Conservation (phyloP, 73 alveolate genomes). For the Paramecium sonneborni region DNA sequence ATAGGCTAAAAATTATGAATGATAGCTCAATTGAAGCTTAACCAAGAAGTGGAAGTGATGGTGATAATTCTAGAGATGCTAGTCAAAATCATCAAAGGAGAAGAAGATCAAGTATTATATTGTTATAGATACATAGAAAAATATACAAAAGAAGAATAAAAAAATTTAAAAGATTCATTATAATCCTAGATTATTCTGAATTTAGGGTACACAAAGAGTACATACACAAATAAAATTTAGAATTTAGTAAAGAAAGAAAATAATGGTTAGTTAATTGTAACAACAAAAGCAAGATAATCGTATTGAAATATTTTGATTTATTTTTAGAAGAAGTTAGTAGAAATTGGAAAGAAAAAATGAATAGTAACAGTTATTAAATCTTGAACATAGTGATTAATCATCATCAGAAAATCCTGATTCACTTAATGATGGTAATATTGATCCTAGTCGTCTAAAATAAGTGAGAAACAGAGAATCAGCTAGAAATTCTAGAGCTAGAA, state of each 20-base stretch:
- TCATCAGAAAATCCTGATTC: slow-evolving; percentile 18
- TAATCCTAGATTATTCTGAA: not conserved
- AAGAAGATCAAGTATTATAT: not conserved
- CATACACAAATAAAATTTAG: not conserved
- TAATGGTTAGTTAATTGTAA: not conserved
- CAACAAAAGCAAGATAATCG: not conserved
- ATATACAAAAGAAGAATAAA: not conserved
- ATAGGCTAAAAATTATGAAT: not conserved
- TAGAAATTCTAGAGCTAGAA: slow-evolving; percentile 65
- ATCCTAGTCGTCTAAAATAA: slow-evolving; percentile 10
- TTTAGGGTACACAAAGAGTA: not conserved
- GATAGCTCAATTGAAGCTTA: slow-evolving; percentile 16
- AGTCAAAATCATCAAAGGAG: not conserved
- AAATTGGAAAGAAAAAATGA: not conserved
- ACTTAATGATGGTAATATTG: not conserved
- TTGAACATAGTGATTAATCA: not conserved
- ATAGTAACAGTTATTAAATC: not conserved
- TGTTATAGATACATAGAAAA: not conserved
- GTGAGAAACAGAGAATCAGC: slow-evolving; percentile 66
- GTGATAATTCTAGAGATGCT: not conserved
- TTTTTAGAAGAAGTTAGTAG: not conserved
- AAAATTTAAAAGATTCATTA: not conserved
- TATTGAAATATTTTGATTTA: slow-evolving; percentile 6
- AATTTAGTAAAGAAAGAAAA: not conserved
- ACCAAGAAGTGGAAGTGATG: slow-evolving; percentile 10